Conservation (phyloP, 108 stramenopile species). For the Cyclotella kingstonii region DNA sequence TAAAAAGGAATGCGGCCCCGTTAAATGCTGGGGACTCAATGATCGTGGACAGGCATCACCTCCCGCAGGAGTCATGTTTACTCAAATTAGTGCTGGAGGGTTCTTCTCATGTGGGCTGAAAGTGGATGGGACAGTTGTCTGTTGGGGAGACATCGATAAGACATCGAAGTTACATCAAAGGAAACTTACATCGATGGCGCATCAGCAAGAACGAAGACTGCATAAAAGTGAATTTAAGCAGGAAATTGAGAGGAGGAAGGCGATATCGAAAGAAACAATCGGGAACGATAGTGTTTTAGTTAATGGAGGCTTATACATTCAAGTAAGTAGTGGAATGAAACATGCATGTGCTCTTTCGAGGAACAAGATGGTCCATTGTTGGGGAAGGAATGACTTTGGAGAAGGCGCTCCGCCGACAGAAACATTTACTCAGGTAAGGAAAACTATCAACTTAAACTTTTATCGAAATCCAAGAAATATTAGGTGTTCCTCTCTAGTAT, state of each 20-base stretch:
- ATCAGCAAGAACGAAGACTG: conserved; percentile 1
- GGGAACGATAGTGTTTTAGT: not conserved
- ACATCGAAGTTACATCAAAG: conserved; percentile 1
- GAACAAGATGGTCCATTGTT: conserved; percentile 22
- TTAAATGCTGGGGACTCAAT: conserved; percentile 35
- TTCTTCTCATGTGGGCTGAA: conserved; percentile 29
- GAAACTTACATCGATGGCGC: not conserved
- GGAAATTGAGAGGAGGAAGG: conserved; percentile 1
- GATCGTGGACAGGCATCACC: conserved; percentile 21
- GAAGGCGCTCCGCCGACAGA: conserved; percentile 23
- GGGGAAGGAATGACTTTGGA: conserved; percentile 37
- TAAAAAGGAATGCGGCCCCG: conserved; percentile 19
- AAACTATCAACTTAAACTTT: too few relatives aligned
- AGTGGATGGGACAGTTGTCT: conserved; percentile 15
- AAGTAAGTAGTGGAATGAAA: conserved; percentile 37
- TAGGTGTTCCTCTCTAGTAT: not conserved
- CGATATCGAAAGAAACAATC: not conserved
- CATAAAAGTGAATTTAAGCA: conserved; percentile 11
- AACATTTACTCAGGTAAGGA: conserved; percentile 27
- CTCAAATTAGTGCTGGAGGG: conserved; percentile 23
- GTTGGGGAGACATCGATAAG: conserved; percentile 39
- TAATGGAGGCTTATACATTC: conserved; percentile 22
- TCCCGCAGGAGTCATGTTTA: conserved; percentile 31
- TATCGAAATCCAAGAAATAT: too few relatives aligned
- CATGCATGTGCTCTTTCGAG: conserved; percentile 34